phyloP scores from a whole-genome alignment of 2,329 filamentous ascomycete genomes.

The Plenodomus biglobosus region DNA sequence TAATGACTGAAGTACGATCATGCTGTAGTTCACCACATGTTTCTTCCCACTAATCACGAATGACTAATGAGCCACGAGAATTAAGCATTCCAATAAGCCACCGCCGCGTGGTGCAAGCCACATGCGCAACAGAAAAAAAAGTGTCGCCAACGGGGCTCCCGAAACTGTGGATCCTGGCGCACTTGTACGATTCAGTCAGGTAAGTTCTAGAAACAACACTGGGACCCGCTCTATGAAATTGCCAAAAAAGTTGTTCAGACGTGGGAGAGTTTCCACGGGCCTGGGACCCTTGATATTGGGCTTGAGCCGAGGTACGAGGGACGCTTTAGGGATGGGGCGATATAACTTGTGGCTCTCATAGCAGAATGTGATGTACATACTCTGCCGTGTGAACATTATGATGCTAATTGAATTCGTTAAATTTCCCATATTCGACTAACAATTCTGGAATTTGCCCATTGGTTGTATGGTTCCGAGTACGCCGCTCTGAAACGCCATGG shows the following conservation, averaged over 20 bases:
- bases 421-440: no score
- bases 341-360: no score
- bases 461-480: not conserved
- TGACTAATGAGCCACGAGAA: constrained; percentile 5
- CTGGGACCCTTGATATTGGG: not conserved
- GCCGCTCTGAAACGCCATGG: not conserved
- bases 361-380: no score
- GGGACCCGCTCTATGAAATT: constrained; percentile 17
- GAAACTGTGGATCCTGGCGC: constrained; percentile 14
- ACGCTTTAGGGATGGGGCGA: no score
- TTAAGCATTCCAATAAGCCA: constrained; percentile 7
- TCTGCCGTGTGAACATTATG: no score
- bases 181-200: constrained; percentile 18
- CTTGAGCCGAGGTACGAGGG: constrained; percentile 3
- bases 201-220: constrained; percentile 14
- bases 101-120: not conserved
- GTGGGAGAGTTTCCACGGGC: no score
- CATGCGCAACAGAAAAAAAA: not conserved
- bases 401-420: not conserved
- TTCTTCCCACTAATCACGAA: no score
- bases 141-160: constrained; percentile 18
- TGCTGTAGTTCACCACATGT: no score
- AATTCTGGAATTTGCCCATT: not conserved
- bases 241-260: not conserved
- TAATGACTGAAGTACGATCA: no score